Evolutionary conservation across 306 rosid species (phyloP).

Genomic region (Pueraria montana): DNA sequence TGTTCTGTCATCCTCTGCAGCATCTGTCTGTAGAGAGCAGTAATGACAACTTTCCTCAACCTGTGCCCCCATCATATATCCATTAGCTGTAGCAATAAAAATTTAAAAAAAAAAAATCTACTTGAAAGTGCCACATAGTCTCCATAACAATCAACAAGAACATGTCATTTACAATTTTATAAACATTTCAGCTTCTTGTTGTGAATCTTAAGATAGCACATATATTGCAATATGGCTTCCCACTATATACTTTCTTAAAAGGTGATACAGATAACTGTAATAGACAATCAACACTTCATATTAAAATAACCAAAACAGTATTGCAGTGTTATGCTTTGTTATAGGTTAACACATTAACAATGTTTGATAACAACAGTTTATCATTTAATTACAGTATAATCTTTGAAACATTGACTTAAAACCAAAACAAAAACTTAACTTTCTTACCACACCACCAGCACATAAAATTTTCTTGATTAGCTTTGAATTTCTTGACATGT

Average conservation of each 20-base stretch:
- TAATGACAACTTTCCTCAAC: conserved; percentile 48
- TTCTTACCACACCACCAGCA: conserved; percentile 59
- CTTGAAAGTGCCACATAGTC: background rate
- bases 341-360: background rate
- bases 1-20: background rate
- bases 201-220: background rate
- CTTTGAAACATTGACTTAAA: conserved; percentile 12
- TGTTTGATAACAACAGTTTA: conserved; percentile 20
- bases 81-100: conserved; percentile 20
- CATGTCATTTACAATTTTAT: conserved; percentile 5
- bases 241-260: background rate
- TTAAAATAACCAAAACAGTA: background rate
- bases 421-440: background rate
- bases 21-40: conserved; percentile 22
- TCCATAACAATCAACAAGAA: conserved; percentile 24
- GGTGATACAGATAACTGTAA: background rate
- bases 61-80: conserved; percentile 48
- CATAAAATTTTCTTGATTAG: conserved; percentile 55
- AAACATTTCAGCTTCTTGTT: conserved; percentile 1
- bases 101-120: background rate
- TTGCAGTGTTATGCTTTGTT: background rate
- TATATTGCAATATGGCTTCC: background rate
- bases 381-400: background rate
- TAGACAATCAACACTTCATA: conserved; percentile 6
- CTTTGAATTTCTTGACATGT: conserved; percentile 50